These are phyloP conservation scores for Pyrenochaeta sp. DNA, from an alignment of 2,329 filamentous ascomycete genomes.

Conservation along the genomic window DNA sequence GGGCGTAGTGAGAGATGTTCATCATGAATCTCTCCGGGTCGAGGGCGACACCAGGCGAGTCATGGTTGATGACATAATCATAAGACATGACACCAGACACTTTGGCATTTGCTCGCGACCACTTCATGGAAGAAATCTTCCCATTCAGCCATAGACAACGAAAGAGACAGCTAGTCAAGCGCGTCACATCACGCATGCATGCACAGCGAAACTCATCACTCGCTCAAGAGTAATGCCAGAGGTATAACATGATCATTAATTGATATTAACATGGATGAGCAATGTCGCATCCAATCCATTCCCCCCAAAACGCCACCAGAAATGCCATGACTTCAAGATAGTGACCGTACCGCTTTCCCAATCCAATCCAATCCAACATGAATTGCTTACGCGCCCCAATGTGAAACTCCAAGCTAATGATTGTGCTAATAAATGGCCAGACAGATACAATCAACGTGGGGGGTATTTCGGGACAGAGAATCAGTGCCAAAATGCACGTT, in stretches of 20 bases:
- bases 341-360: background rate
- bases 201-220: too few species aligned
- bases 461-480: background rate
- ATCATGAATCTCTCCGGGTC: background rate
- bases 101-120: too few species aligned
- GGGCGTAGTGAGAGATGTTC: background rate
- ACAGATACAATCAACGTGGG: background rate
- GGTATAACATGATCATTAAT: too few species aligned
- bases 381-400: too few species aligned
- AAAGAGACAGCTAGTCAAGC: too few species aligned
- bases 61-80: background rate
- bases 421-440: slow-evolving; percentile 2
- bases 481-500: background rate
- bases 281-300: too few species aligned
- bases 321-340: slow-evolving; percentile 7
- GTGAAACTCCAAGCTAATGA: slow-evolving; percentile 4
- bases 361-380: background rate
- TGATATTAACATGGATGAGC: too few species aligned
- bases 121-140: too few species aligned
- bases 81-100: background rate
- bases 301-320: slow-evolving; percentile 2
- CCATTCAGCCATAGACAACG: too few species aligned
- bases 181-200: too few species aligned
- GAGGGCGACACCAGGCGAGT: background rate
- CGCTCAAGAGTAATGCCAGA: too few species aligned